Evolutionary conservation across 257 asterid species (phyloP).

Genomic region (Penstemon eatonii): DNA sequence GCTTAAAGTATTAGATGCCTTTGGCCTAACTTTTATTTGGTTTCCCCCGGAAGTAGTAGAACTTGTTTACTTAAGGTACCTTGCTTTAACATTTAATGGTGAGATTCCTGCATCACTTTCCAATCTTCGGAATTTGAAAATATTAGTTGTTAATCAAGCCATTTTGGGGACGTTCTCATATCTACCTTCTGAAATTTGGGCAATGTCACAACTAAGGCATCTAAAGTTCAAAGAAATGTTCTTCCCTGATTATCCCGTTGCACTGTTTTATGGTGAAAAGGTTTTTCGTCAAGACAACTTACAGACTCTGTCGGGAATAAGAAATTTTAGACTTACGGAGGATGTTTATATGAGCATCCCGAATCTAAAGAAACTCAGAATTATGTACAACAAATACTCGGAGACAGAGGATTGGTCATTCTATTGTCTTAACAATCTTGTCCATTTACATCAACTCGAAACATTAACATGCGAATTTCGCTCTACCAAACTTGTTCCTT

Average conservation of each 20-base stretch:
- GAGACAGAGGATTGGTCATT: neutral
- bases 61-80: conserved; percentile 19
- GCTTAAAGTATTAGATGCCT: conserved; percentile 8
- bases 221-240: neutral
- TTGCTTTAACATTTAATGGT: neutral
- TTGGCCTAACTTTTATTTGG: neutral
- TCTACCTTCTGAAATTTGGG: conserved; percentile 21
- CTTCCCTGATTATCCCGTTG: conserved; percentile 9
- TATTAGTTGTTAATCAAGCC: neutral
- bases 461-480: neutral
- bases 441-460: conserved; percentile 20
- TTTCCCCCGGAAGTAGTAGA: conserved; percentile 11
- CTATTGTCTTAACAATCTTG: conserved; percentile 17
- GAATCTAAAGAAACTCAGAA: conserved; percentile 20
- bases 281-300: conserved; percentile 12
- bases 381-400: conserved; percentile 4
- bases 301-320: neutral
- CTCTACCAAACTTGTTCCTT: neutral
- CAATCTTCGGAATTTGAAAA: conserved; percentile 13
- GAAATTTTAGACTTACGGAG: conserved; percentile 12
- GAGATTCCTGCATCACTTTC: conserved; percentile 11
- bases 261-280: neutral
- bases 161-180: neutral
- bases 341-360: conserved; percentile 10
- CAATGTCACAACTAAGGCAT: conserved; percentile 20